Percentiles rank a stretch among this genome's conserved stretches.
Evolutionary conservation across 768 basidiomycete species (phyloP).

Genomic region (Russula sp.): DNA sequence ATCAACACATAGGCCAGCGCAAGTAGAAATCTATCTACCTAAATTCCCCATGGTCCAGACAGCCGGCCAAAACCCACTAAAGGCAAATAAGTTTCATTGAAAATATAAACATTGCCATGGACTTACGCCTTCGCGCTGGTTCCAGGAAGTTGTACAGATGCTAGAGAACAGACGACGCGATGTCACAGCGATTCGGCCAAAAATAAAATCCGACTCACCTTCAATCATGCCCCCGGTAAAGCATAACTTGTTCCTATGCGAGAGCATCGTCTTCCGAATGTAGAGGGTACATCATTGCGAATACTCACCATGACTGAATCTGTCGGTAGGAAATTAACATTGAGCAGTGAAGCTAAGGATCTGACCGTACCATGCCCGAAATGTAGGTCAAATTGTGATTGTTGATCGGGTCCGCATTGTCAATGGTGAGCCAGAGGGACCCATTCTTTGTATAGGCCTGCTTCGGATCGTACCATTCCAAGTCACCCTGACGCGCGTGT

Average conservation of each 20-base stretch:
- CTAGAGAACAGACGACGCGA: constrained; percentile 5
- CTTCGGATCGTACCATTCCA: constrained; percentile 61
- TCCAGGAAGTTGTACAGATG: constrained; percentile 29
- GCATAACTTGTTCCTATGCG: constrained; percentile 63
- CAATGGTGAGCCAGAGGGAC: constrained; percentile 49
- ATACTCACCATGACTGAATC: constrained; percentile 37
- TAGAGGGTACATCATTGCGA: background rate
- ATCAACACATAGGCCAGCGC: constrained; percentile 7
- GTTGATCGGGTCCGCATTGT: constrained; percentile 35
- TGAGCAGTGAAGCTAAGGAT: constrained; percentile 23
- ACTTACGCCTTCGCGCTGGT: constrained; percentile 18
- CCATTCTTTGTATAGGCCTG: constrained; percentile 53
- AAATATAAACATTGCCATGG: background rate
- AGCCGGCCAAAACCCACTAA: constrained; percentile 50
- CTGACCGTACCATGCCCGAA: constrained; percentile 37
- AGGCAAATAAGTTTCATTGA: constrained; percentile 30
- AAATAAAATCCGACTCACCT: constrained; percentile 23
- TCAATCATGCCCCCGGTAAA: constrained; percentile 78
- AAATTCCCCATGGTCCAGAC: constrained; percentile 69
- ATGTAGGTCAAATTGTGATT: constrained; percentile 50
- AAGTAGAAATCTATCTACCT: constrained; percentile 39
- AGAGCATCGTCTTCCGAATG: constrained; percentile 29
- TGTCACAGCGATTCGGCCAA: background rate
- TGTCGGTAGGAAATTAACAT: background rate
- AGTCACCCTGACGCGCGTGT: constrained; percentile 34